Conservation (phyloP, 2,329 filamentous ascomycete genomes). For the Aspergillus sergii region DNA sequence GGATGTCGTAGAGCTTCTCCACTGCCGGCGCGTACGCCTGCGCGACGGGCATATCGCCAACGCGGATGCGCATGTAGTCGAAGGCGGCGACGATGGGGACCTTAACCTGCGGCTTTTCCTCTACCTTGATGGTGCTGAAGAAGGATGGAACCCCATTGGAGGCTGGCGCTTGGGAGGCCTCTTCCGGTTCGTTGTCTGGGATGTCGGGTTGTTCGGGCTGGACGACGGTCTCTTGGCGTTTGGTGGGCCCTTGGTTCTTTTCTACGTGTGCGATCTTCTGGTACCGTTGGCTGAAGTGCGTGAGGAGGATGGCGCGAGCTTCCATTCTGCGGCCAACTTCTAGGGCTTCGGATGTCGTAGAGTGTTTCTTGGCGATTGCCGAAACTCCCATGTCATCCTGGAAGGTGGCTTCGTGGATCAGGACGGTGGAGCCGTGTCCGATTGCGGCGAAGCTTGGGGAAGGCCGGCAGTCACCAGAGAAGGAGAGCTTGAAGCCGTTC, state of each 20-base stretch:
- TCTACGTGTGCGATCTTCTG: constrained; percentile 67
- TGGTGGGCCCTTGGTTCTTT: constrained; percentile 18
- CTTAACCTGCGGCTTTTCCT: neutral
- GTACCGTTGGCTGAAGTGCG: constrained; percentile 95
- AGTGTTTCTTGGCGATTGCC: constrained; percentile 85
- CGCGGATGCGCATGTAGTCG: constrained; percentile 65
- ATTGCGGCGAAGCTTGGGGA: constrained; percentile 69
- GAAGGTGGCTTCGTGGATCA: constrained; percentile 96
- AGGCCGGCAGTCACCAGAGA: constrained; percentile 92
- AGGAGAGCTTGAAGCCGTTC: constrained; percentile 81
- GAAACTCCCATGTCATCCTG: constrained; percentile 80
- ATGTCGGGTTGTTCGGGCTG: constrained; percentile 24
- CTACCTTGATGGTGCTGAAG: neutral
- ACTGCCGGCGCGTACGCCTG: constrained; percentile 61
- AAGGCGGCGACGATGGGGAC: constrained; percentile 59
- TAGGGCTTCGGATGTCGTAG: constrained; percentile 83
- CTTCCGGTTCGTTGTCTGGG: constrained; percentile 31
- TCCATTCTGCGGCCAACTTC: constrained; percentile 75
- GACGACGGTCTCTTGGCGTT: constrained; percentile 7
- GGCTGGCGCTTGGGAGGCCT: constrained; percentile 1
- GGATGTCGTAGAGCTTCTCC: constrained; percentile 52
- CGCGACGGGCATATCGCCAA: constrained; percentile 60
- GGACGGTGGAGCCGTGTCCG: constrained; percentile 74
- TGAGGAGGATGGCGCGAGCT: constrained; percentile 78
- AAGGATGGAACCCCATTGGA: neutral